Conservation (phyloP, 225 moss, liverwort and hornwort genomes). For the Marchantia paleacea region DNA sequence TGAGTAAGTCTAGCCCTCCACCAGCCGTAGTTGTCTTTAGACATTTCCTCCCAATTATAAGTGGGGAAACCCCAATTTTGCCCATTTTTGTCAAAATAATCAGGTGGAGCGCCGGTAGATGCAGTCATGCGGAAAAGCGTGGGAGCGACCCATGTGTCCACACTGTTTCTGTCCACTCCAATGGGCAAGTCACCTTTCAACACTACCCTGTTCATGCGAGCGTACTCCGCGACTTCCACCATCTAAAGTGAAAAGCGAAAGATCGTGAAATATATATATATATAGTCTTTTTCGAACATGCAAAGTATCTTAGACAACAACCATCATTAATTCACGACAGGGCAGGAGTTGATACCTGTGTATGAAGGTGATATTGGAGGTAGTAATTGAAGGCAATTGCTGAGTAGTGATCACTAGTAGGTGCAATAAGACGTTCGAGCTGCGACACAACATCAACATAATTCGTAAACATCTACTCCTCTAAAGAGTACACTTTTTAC, state of each 20-base stretch:
- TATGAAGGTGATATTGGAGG: slow-evolving; percentile 81
- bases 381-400: slow-evolving; percentile 74
- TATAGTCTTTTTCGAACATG: too few relatives aligned
- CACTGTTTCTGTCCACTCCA: slow-evolving; percentile 87
- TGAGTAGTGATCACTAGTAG: slow-evolving; percentile 47
- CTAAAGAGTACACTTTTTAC: not conserved
- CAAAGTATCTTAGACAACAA: too few relatives aligned
- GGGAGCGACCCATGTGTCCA: slow-evolving; percentile 85
- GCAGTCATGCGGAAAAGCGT: slow-evolving; percentile 83
- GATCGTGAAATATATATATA: too few relatives aligned
- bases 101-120: slow-evolving; percentile 91
- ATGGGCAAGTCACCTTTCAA: slow-evolving; percentile 93
- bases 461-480: not conserved
- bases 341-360: slow-evolving; percentile 41
- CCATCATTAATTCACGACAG: too few relatives aligned
- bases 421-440: slow-evolving; percentile 67
- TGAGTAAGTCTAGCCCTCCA: slow-evolving; percentile 89
- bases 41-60: slow-evolving; percentile 94
- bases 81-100: slow-evolving; percentile 77
- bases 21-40: slow-evolving; percentile 88
- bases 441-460: slow-evolving; percentile 29
- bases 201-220: slow-evolving; percentile 65
- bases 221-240: slow-evolving; percentile 69
- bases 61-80: slow-evolving; percentile 98
- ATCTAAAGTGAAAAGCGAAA: slow-evolving; percentile 27